Evolutionary conservation across 371 early-diverging fungal genomes (phyloP).

Genomic region (Rhizopus stolonifer): DNA sequence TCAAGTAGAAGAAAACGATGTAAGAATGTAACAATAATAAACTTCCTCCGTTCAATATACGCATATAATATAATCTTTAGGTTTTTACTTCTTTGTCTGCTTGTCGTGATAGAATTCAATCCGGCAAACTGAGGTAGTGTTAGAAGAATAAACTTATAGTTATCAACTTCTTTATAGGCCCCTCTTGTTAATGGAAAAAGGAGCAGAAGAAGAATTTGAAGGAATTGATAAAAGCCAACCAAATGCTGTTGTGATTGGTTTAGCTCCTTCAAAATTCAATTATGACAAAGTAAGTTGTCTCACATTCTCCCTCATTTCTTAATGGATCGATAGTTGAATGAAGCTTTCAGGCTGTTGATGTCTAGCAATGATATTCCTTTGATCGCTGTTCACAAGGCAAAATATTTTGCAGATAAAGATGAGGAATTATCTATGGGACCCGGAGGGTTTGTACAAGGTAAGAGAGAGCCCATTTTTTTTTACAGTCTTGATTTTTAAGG

Average conservation of each 20-base stretch:
- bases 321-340: constrained; percentile 48
- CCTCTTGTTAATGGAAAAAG: constrained; percentile 70
- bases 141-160: background rate
- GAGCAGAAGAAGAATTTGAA: constrained; percentile 71
- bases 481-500: background rate
- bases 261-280: constrained; percentile 74
- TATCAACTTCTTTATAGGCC: constrained; percentile 48
- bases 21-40: constrained; percentile 22
- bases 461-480: no score
- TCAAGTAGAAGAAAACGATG: constrained; percentile 60
- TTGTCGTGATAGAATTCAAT: constrained; percentile 58
- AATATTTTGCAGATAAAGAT: constrained; percentile 68
- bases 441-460: constrained; percentile 78
- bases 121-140: constrained; percentile 45
- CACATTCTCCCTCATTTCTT: background rate
- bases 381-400: constrained; percentile 82
- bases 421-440: constrained; percentile 76
- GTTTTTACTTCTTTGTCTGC: constrained; percentile 82
- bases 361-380: constrained; percentile 38
- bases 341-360: constrained; percentile 64
- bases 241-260: constrained; percentile 80
- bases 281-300: constrained; percentile 60
- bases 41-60: background rate
- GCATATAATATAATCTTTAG: constrained; percentile 19
- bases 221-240: constrained; percentile 57